Evolutionary conservation across 2,329 filamentous ascomycete genomes (phyloP).

Genomic region (Albophoma yamanashiensis): DNA sequence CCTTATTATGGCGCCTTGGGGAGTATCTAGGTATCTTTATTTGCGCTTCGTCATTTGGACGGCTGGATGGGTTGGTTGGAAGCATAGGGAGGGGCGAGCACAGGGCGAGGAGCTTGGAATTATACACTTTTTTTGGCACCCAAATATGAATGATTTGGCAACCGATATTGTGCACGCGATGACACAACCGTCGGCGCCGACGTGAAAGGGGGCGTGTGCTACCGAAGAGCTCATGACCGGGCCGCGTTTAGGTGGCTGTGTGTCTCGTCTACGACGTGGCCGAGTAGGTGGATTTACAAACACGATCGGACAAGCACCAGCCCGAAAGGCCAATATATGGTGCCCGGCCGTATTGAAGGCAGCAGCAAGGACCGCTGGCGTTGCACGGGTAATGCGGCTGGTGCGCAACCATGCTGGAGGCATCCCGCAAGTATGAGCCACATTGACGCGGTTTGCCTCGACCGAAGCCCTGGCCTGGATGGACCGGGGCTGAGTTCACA

Average conservation of each 20-base stretch:
- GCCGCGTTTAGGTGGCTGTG: too few relatives aligned
- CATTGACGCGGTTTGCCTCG: background rate
- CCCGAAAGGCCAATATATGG: background rate
- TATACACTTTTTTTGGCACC: background rate
- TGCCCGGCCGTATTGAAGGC: too few relatives aligned
- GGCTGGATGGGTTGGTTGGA: background rate
- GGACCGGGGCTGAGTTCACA: background rate
- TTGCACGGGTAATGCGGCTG: background rate
- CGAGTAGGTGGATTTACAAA: background rate
- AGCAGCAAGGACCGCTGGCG: background rate
- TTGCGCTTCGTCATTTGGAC: constrained; percentile 1
- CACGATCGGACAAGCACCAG: background rate
- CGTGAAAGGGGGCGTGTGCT: background rate
- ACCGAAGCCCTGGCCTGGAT: background rate
- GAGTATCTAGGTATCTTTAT: constrained; percentile 2
- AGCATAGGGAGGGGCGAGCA: constrained; percentile 2
- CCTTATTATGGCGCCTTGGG: constrained; percentile 5
- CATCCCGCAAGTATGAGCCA: background rate
- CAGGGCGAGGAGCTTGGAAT: background rate
- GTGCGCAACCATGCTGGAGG: too few relatives aligned
- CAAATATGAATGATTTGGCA: background rate
- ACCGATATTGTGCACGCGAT: background rate
- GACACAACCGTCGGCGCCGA: background rate
- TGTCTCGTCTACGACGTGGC: background rate
- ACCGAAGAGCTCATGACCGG: too few relatives aligned